These are phyloP conservation scores for Mimosa bimucronata DNA, from an alignment of 306 rosid species.

Conservation along the genomic window DNA sequence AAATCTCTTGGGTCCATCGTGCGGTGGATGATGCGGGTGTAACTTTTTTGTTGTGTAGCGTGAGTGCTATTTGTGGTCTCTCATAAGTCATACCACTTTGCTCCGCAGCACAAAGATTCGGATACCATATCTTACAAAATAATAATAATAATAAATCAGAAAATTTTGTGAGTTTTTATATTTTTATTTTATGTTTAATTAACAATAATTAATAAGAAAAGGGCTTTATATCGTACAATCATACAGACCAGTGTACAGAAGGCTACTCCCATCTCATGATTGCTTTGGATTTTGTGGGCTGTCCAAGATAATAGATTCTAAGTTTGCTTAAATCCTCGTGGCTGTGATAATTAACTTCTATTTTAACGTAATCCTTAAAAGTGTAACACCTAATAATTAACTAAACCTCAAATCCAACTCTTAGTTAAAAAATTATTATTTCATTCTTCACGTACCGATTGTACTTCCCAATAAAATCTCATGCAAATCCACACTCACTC, in stretches of 20 bases:
- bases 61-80: slow-evolving; percentile 32
- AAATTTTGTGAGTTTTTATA: neutral
- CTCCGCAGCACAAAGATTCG: slow-evolving; percentile 49
- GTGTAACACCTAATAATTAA: neutral
- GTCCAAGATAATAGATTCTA: slow-evolving; percentile 56
- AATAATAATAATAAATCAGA: slow-evolving; percentile 1
- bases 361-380: neutral
- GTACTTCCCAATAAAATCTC: slow-evolving; percentile 32
- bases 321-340: slow-evolving; percentile 43
- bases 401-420: slow-evolving; percentile 35
- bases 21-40: slow-evolving; percentile 13
- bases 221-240: slow-evolving; percentile 43
- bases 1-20: neutral
- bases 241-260: slow-evolving; percentile 47
- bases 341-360: slow-evolving; percentile 49
- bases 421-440: slow-evolving; percentile 3
- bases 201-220: neutral
- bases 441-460: slow-evolving; percentile 37
- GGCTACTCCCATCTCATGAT: slow-evolving; percentile 52
- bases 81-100: slow-evolving; percentile 41
- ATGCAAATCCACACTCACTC: slow-evolving; percentile 46
- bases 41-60: neutral
- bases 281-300: slow-evolving; percentile 62
- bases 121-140: slow-evolving; percentile 21
- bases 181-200: neutral